Evolutionary conservation across 2,329 filamentous ascomycete genomes (phyloP), one percentile per base, ranked within the genome.

Genomic region (Passalora sequoiae): DNA sequence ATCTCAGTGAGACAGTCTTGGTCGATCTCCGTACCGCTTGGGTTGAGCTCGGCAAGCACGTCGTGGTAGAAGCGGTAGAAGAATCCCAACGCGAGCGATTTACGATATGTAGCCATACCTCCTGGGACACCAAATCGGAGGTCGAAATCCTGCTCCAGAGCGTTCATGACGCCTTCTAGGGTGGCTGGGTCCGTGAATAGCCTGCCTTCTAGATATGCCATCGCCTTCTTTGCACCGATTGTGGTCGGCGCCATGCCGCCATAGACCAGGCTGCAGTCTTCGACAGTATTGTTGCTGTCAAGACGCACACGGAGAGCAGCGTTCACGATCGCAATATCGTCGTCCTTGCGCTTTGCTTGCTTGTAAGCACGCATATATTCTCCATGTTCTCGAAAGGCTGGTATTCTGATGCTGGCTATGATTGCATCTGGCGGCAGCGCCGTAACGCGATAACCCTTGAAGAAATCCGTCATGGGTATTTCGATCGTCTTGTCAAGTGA

Each of bases 21-120:
- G 59, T 96, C 89, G 33, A 81, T 57, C 17, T 77, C 71, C 1
- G 69, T 60, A 24, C 72, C 73, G 15, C 74, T 69, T 8, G 59
- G 53, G 8, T 55, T 55, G 1, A 94, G 63, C 20, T 75, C 74
- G 0, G 78, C 74, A 30, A 96, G 72, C 0, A 91, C 77, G 49
- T 97, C 91, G 59, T 97, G 86, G 61, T 95, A 97, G 66, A 96
- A 98, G 28, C 89, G 83, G 67, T 97, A 97, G 68, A 97, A 97
- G 74, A 98, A 94, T 2, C 89, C 83, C 40, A 97, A 72, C 0
- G 92, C 91, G 6, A 98, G 71, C 1, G 89, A 86, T 63, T 92
- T 94, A 20, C 92, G 76, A 61, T 97, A 98, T 1, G 89, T 94
- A 0, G 92, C 91, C 92, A 98, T 98, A 27, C 92, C 92, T 53